Percentiles rank a stretch among this genome's conserved stretches.
Evolutionary conservation across 352 stramenopile genomes (phyloP).

Genomic region (Phytophthora pseudosyringae): DNA sequence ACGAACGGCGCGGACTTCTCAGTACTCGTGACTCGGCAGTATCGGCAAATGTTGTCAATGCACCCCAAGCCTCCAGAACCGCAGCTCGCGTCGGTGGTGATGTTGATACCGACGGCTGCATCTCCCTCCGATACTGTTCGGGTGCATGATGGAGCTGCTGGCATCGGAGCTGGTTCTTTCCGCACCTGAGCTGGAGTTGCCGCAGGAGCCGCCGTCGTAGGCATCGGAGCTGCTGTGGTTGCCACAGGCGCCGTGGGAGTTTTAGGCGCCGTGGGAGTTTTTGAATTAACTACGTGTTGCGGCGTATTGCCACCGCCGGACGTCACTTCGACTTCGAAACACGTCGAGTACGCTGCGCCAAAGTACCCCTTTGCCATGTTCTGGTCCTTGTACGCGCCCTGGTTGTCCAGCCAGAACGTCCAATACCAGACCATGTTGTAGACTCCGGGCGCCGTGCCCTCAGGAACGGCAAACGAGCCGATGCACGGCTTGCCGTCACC

Average conservation of each 20-base stretch:
- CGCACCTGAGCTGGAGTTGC: background rate
- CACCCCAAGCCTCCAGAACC: conserved; percentile 7
- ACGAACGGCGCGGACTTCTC: conserved; percentile 9
- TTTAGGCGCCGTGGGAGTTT: background rate
- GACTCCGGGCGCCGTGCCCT: conserved; percentile 47
- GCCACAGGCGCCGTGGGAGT: conserved; percentile 1
- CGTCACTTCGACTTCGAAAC: conserved; percentile 63
- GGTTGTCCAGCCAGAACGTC: conserved; percentile 68
- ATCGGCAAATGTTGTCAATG: conserved; percentile 18
- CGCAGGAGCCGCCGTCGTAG: background rate
- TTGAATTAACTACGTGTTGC: conserved; percentile 8
- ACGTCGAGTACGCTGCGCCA: conserved; percentile 70
- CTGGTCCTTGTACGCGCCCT: conserved; percentile 57
- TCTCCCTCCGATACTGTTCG: conserved; percentile 10
- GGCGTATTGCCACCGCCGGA: background rate
- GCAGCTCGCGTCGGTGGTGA: conserved; percentile 13
- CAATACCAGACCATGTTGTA: conserved; percentile 81
- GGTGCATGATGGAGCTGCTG: conserved; percentile 12
- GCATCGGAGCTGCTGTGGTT: background rate
- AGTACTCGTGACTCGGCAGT: conserved; percentile 8
- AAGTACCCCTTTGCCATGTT: conserved; percentile 62
- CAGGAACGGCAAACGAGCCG: conserved; percentile 55
- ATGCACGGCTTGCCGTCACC: conserved; percentile 71
- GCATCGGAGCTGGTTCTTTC: conserved; percentile 3
- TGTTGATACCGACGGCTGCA: conserved; percentile 11